Percentiles rank a stretch among this genome's conserved stretches.
Evolutionary conservation across 2,329 filamentous ascomycete genomes (phyloP).

Genomic region (Anthostomella pinea): DNA sequence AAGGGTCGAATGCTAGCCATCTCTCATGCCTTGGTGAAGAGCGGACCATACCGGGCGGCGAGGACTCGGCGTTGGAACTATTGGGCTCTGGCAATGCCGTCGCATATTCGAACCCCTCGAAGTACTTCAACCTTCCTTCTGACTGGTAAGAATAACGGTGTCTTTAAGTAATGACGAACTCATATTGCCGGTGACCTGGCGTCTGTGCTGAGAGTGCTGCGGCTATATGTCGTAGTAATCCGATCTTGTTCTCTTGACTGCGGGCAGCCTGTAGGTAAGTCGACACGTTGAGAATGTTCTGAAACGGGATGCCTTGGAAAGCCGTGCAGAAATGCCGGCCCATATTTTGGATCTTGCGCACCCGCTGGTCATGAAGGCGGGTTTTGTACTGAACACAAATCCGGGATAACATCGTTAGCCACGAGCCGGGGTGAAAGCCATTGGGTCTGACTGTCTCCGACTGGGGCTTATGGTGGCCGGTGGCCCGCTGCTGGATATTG

Average conservation of each 20-base stretch:
- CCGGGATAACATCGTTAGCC: constrained; percentile 5
- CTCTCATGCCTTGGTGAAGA: no score
- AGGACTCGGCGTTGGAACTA: no score
- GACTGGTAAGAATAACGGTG: not conserved
- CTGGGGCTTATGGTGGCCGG: no score
- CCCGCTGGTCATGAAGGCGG: constrained; percentile 4
- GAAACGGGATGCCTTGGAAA: constrained; percentile 1
- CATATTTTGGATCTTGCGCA: constrained; percentile 4
- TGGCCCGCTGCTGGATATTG: no score
- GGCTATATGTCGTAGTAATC: constrained; percentile 1
- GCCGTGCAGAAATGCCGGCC: not conserved
- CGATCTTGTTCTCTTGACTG: constrained; percentile 2
- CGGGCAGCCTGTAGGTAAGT: constrained; percentile 2
- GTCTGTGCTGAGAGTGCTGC: not conserved
- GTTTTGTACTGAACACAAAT: constrained; percentile 5
- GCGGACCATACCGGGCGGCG: not conserved
- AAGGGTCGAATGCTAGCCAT: no score
- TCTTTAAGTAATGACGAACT: constrained; percentile 5
- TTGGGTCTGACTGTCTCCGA: not conserved
- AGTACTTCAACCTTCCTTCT: not conserved
- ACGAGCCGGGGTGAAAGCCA: not conserved
- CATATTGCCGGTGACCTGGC: no score
- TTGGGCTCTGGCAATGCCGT: not conserved
- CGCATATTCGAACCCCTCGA: constrained; percentile 1
- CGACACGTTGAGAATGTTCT: constrained; percentile 2